Base-by-base conservation (phyloP, 768 basidiomycete species). In the Russula sp. region DNA sequence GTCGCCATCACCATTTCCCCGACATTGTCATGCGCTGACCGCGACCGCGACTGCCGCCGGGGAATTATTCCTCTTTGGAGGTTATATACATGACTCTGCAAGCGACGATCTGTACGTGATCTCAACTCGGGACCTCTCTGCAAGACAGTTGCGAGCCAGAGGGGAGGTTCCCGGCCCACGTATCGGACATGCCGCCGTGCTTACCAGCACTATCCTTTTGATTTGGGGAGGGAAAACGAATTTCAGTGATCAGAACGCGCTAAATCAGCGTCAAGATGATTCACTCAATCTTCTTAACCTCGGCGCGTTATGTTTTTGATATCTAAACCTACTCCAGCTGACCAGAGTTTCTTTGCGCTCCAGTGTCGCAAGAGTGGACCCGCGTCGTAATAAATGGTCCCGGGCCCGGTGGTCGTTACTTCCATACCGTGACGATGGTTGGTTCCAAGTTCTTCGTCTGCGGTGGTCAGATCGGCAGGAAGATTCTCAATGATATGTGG, bases 191-290 rank as follows among this genome's bases (percentile, higher is more conserved):
- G 36, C 18, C 77, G 93, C 94, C 74, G 95, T 95, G 9, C 84
- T 97, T 56, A 93, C 98, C 62, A 92, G 93, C 74, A 93, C 89
- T 71, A 95, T 98, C 56, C 80, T 99, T 64, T 90, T 98, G 63
- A 89, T 98, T 4, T 99, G 97, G 96, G n/a, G 96, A 95, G 32
- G 97, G 98, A 73, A 98, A 36, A 13, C 94, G 4, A 94, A 92
- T 78, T 1, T 2, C 0, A 13, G 11, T 36, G 11, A 36, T 26
- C 83, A 78, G 74, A 77, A 81, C 34, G 83, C 80, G 68, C 79
- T 79, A 13, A 77, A 79, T 14, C n/a, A n/a, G n/a, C n/a, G n/a
- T n/a, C n/a, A n/a, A n/a, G 95, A 98, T 73, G 92, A 97, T 74
- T 89, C 86, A 0, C 78, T 98, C 49, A 98, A 98, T 79, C 80